These are phyloP conservation scores for Letharia columbiana DNA, from an alignment of 495 filamentous ascomycete genomes.

Conservation along the genomic window DNA sequence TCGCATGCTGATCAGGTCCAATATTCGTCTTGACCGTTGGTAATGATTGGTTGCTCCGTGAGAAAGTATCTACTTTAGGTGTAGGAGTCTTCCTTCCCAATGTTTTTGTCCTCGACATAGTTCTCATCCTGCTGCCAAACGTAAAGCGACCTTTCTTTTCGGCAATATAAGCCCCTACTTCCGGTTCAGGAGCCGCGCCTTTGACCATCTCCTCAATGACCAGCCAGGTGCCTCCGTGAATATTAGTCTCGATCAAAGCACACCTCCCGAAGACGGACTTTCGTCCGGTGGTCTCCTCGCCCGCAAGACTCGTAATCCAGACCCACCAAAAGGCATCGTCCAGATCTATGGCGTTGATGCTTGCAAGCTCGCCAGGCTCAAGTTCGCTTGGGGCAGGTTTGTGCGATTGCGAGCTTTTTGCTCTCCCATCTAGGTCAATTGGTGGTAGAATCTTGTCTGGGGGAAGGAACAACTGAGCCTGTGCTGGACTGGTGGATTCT, in stretches of 20 bases:
- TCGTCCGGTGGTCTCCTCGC: conserved; percentile 71
- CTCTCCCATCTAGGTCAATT: conserved; percentile 59
- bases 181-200: conserved; percentile 78
- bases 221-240: conserved; percentile 76
- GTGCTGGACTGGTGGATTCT: conserved; percentile 44
- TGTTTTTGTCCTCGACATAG: conserved; percentile 60
- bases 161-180: conserved; percentile 76
- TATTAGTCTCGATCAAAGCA: conserved; percentile 80
- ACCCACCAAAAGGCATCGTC: conserved; percentile 99
- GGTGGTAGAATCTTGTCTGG: conserved; percentile 88
- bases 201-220: conserved; percentile 95
- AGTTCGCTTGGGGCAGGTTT: conserved; percentile 57
- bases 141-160: conserved; percentile 91
- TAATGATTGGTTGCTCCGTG: conserved; percentile 37
- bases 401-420: conserved; percentile 84
- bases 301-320: conserved; percentile 94
- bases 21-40: conserved; percentile 78
- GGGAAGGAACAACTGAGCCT: conserved; percentile 63
- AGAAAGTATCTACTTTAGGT: conserved; percentile 42
- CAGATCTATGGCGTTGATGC: conserved; percentile 73
- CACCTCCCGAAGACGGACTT: conserved; percentile 94
- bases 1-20: conserved; percentile 83
- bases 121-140: conserved; percentile 65
- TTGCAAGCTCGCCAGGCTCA: conserved; percentile 89
- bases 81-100: conserved; percentile 38